Evolutionary conservation across 2,329 filamentous ascomycete species (phyloP).

Genomic region (Lasiodiplodia citricola): DNA sequence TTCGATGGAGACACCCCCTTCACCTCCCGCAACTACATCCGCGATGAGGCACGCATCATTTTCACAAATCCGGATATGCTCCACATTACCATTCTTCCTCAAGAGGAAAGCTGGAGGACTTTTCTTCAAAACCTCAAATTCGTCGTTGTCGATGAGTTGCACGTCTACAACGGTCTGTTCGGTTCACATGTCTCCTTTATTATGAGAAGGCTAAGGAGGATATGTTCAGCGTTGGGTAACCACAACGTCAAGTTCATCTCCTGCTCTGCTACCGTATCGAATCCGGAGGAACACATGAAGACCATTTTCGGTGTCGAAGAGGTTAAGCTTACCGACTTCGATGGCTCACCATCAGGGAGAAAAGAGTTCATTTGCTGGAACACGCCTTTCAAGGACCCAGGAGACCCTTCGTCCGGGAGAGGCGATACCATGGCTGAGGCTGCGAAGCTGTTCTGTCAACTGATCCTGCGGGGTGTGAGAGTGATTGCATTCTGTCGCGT

Average conservation of each 20-base stretch:
- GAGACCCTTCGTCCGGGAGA: slow-evolving; percentile 83
- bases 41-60: slow-evolving; percentile 88
- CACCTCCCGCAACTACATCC: slow-evolving; percentile 75
- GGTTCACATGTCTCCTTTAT: slow-evolving; percentile 94
- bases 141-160: slow-evolving; percentile 84
- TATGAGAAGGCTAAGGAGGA: slow-evolving; percentile 84
- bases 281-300: slow-evolving; percentile 88
- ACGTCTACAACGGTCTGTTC: slow-evolving; percentile 95
- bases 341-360: slow-evolving; percentile 87
- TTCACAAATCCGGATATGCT: slow-evolving; percentile 99
- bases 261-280: slow-evolving; percentile 94
- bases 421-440: slow-evolving; percentile 83
- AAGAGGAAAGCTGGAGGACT: slow-evolving; percentile 85
- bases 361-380: slow-evolving; percentile 99
- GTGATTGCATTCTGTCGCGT: slow-evolving; percentile 93
- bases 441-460: slow-evolving; percentile 87
- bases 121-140: slow-evolving; percentile 90
- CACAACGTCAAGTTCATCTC: slow-evolving; percentile 85
- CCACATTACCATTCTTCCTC: slow-evolving; percentile 89
- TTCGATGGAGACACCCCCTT: slow-evolving; percentile 96
- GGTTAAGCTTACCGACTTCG: slow-evolving; percentile 82
- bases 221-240: slow-evolving; percentile 92
- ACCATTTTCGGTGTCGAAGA: slow-evolving; percentile 89
- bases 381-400: slow-evolving; percentile 89
- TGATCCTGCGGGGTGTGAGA: slow-evolving; percentile 85